These are phyloP conservation scores for Paspalum vaginatum DNA, from an alignment of 176 grass and related monocot genomes.

Conservation along the genomic window DNA sequence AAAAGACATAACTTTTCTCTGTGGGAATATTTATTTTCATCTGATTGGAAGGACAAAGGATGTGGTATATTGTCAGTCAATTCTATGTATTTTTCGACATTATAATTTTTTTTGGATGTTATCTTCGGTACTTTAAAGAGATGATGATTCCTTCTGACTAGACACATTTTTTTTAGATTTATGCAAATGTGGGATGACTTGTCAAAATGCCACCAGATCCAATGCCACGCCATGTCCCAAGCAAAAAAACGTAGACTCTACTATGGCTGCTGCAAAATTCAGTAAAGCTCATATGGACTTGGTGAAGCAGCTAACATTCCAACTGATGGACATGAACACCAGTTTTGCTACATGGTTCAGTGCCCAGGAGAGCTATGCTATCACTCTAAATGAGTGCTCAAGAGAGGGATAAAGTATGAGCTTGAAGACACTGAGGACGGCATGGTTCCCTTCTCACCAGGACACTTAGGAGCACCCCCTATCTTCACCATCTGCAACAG, in stretches of 20 bases:
- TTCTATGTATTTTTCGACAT: conserved; percentile 7
- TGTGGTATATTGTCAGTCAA: too few relatives aligned
- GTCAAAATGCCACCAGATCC: conserved; percentile 74
- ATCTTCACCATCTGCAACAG: conserved; percentile 69
- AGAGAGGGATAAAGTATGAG: conserved; percentile 61
- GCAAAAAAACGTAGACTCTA: conserved; percentile 51
- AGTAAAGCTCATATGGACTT: conserved; percentile 56
- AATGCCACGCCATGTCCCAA: conserved; percentile 57
- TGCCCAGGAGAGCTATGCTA: conserved; percentile 59
- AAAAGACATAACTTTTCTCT: too few relatives aligned
- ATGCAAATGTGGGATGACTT: conserved; percentile 76
- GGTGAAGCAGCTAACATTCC: conserved; percentile 53
- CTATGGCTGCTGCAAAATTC: conserved; percentile 38
- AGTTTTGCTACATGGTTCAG: conserved; percentile 64
- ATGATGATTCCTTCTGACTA: background rate
- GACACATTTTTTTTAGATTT: conserved; percentile 54
- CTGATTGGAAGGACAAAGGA: too few relatives aligned
- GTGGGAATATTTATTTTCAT: too few relatives aligned
- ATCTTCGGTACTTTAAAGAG: background rate
- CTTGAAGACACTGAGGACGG: conserved; percentile 76
- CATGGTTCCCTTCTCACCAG: conserved; percentile 63
- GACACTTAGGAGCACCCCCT: conserved; percentile 67
- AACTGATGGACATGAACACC: conserved; percentile 48
- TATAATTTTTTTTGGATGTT: background rate
- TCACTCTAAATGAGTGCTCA: conserved; percentile 71